phyloP scores from a whole-genome alignment of 2,329 filamentous ascomycete genomes.

The Aquanectria penicillioides region DNA sequence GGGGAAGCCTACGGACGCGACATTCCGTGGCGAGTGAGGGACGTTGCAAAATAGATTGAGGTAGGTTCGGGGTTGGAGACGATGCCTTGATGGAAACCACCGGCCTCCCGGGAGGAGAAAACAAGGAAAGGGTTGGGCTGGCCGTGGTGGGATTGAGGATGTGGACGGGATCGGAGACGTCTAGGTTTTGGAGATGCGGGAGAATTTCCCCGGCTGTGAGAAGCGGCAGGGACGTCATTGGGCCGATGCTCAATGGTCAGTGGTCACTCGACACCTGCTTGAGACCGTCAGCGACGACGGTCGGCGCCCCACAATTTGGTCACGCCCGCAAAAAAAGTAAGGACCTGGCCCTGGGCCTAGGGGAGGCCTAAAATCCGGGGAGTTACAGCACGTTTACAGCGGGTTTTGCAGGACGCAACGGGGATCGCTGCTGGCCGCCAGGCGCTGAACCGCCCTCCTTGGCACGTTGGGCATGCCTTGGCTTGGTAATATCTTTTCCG shows the following conservation, averaged over 20 bases:
- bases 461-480: too few relatives aligned
- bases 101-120: conserved; percentile 8
- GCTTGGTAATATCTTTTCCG: neutral
- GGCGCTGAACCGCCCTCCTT: too few relatives aligned
- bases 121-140: neutral
- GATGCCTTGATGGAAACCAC: conserved; percentile 25
- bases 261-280: conserved; percentile 15
- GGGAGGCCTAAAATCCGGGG: conserved; percentile 21
- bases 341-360: neutral
- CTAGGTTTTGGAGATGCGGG: conserved; percentile 39
- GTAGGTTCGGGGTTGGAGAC: conserved; percentile 9
- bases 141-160: neutral
- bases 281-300: too few relatives aligned
- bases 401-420: conserved; percentile 17
- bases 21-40: conserved; percentile 35
- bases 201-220: conserved; percentile 43
- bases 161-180: conserved; percentile 15
- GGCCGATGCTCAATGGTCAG: conserved; percentile 34
- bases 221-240: conserved; percentile 43
- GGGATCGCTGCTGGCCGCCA: neutral
- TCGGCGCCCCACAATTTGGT: conserved; percentile 27
- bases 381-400: conserved; percentile 13
- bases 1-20: conserved; percentile 32
- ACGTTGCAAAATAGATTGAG: neutral
- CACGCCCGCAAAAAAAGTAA: conserved; percentile 32